Conservation (phyloP, 768 basidiomycete genomes). For the Lentinula edodes region DNA sequence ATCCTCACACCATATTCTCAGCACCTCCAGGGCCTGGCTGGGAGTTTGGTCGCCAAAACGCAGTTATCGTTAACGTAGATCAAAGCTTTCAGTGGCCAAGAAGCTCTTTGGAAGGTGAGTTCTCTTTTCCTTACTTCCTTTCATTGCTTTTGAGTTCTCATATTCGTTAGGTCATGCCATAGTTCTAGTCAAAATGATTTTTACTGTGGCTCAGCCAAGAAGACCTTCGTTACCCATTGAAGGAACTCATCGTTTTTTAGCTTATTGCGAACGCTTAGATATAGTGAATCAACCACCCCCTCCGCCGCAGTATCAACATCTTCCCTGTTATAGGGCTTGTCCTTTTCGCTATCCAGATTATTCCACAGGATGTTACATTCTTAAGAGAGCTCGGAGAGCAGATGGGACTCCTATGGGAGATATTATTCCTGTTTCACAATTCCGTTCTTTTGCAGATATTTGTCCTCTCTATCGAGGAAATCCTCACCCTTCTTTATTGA, state of each 20-base stretch:
- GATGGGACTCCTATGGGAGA: background rate
- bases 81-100: background rate
- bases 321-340: background rate
- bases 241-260: background rate
- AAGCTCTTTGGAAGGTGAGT: background rate
- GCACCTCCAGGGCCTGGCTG: background rate
- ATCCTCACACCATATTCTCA: background rate
- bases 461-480: background rate
- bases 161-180: background rate
- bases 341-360: background rate
- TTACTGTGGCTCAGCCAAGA: background rate
- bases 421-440: background rate
- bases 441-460: background rate
- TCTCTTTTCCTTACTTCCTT: background rate
- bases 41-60: background rate
- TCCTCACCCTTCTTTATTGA: background rate
- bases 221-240: background rate
- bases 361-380: background rate
- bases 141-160: background rate
- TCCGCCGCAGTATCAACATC: background rate
- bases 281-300: background rate
- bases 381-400: background rate
- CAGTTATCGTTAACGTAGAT: background rate
- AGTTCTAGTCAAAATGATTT: background rate
- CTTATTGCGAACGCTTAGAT: background rate